phyloP scores from a whole-genome alignment of 1,284 basidiomycete species.

The Marasmius sp. region DNA sequence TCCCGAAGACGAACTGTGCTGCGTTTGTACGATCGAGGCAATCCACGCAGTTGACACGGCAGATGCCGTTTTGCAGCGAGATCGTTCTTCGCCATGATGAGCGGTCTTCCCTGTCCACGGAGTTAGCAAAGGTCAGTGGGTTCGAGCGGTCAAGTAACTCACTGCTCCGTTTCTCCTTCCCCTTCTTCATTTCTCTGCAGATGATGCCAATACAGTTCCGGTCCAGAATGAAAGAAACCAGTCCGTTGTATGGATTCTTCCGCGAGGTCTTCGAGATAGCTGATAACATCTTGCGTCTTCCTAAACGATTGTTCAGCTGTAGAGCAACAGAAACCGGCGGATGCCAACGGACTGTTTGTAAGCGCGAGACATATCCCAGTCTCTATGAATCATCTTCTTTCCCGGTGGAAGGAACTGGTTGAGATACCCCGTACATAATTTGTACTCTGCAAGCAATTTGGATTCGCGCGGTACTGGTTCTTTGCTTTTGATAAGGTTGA shows the following conservation, averaged over 20 bases:
- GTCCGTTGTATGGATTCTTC: slow-evolving; percentile 93
- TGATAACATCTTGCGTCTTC: slow-evolving; percentile 95
- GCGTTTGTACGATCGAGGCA: slow-evolving; percentile 98
- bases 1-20: slow-evolving; percentile 97
- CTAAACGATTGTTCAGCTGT: slow-evolving; percentile 36
- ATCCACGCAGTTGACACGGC: slow-evolving; percentile 92
- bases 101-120: slow-evolving; percentile 14
- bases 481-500: slow-evolving; percentile 94
- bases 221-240: slow-evolving; percentile 90
- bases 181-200: slow-evolving; percentile 40
- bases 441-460: slow-evolving; percentile 92
- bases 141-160: not conserved
- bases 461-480: slow-evolving; percentile 86
- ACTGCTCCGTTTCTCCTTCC: not conserved
- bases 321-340: not conserved
- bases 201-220: slow-evolving; percentile 73
- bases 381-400: slow-evolving; percentile 88
- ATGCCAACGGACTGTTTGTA: slow-evolving; percentile 73
- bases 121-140: not conserved
- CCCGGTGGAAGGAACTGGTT: slow-evolving; percentile 92
- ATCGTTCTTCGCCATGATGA: slow-evolving; percentile 66
- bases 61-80: slow-evolving; percentile 88
- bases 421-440: slow-evolving; percentile 89
- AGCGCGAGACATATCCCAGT: slow-evolving; percentile 95
- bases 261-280: slow-evolving; percentile 92